Percentiles rank a stretch among this genome's conserved stretches.
Evolutionary conservation across 1,284 basidiomycete species (phyloP).

Genomic region (Puccinia hordei): DNA sequence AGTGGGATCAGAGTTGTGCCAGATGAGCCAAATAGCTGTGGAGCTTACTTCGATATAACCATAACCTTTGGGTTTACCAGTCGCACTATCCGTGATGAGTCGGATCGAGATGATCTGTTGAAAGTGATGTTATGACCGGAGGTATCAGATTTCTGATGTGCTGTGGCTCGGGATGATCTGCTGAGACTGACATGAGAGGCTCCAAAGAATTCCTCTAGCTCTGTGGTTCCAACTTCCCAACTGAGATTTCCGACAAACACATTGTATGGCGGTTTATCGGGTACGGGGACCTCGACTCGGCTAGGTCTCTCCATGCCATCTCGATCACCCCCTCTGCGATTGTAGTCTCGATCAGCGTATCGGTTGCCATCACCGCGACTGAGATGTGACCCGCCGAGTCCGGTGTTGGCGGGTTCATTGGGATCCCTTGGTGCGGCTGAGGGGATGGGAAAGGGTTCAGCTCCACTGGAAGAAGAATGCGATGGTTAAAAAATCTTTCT

Average conservation of each 20-base stretch:
- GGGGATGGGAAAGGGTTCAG: conserved; percentile 2
- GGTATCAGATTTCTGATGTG: neutral
- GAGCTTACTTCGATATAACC: conserved; percentile 91
- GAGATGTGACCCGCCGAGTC: conserved; percentile 36
- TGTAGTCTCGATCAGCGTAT: conserved; percentile 37
- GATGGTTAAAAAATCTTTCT: neutral
- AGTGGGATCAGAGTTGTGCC: conserved; percentile 66
- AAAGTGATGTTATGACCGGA: neutral
- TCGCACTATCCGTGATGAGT: conserved; percentile 78
- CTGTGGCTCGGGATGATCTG: neutral
- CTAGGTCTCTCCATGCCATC: conserved; percentile 55
- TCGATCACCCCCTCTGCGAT: conserved; percentile 42
- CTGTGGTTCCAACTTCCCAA: conserved; percentile 83
- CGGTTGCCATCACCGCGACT: conserved; percentile 34
- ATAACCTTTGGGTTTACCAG: conserved; percentile 91
- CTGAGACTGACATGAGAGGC: conserved; percentile 26
- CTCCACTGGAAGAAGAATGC: neutral
- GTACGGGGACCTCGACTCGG: conserved; percentile 88
- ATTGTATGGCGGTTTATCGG: conserved; percentile 91
- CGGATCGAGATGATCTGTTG: conserved; percentile 77
- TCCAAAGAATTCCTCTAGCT: conserved; percentile 78
- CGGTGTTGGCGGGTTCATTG: conserved; percentile 33
- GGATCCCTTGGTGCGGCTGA: conserved; percentile 45
- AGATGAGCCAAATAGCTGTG: conserved; percentile 78
- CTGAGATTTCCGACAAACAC: conserved; percentile 94